phyloP scores from a whole-genome alignment of 2,329 filamentous ascomycete genomes.

The Scedosporium aurantiacum region DNA sequence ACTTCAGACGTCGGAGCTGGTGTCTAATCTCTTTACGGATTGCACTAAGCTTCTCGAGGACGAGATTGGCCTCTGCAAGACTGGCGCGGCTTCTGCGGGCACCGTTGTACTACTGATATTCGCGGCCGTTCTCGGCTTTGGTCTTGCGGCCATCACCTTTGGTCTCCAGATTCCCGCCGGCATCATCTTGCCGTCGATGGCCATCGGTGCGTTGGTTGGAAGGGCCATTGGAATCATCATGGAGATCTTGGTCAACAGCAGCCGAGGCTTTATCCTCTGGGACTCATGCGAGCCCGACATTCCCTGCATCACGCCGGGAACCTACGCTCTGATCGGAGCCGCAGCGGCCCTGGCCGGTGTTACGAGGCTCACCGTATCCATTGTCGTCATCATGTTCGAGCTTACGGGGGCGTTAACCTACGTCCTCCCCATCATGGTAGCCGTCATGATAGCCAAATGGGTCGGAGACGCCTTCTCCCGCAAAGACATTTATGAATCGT shows the following conservation, averaged over 20 bases:
- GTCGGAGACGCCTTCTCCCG: conserved; percentile 91
- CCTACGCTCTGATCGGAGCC: conserved; percentile 92
- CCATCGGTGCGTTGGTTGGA: conserved; percentile 83
- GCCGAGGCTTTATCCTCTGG: conserved; percentile 70
- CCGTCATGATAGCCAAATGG: conserved; percentile 98
- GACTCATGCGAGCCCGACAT: conserved; percentile 72
- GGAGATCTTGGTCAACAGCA: conserved; percentile 73
- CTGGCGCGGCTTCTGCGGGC: conserved; percentile 67
- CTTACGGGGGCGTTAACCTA: conserved; percentile 92
- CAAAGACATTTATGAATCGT: conserved; percentile 90
- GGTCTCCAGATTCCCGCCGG: conserved; percentile 90
- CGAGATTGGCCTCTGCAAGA: conserved; percentile 82
- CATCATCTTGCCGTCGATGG: conserved; percentile 92
- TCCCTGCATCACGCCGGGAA: conserved; percentile 83
- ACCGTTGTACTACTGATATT: conserved; percentile 76
- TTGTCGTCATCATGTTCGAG: conserved; percentile 99
- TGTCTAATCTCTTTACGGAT: conserved; percentile 85
- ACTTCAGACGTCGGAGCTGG: conserved; percentile 80
- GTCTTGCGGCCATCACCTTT: conserved; percentile 80
- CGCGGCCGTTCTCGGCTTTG: conserved; percentile 72
- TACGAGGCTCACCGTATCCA: conserved; percentile 93
- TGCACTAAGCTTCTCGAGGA: conserved; percentile 76
- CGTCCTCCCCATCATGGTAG: conserved; percentile 96
- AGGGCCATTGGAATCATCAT: conserved; percentile 82
- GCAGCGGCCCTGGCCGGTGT: conserved; percentile 89